These are phyloP conservation scores for Adansonia gregorii DNA, from an alignment of 441 rosid genomes.

Conservation along the genomic window DNA sequence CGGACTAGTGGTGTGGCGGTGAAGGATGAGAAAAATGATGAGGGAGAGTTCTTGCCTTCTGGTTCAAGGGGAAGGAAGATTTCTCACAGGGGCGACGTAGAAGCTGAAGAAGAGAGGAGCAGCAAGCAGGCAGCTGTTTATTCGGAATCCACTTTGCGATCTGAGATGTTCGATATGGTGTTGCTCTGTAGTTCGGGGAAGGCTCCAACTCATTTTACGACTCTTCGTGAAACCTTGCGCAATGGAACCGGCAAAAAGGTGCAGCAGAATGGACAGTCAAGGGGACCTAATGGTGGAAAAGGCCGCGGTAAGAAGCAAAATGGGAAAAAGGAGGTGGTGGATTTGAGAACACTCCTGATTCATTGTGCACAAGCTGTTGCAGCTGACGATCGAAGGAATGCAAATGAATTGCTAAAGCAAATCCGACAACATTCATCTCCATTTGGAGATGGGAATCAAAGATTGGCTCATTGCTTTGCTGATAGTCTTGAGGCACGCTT, in stretches of 20 bases:
- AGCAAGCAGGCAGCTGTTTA: constrained; percentile 59
- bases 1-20: too few relatives aligned
- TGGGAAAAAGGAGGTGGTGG: constrained; percentile 53
- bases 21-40: constrained; percentile 31
- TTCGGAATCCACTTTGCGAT: constrained; percentile 45
- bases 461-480: constrained; percentile 65
- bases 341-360: constrained; percentile 61
- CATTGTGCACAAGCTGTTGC: constrained; percentile 70
- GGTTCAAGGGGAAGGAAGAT: constrained; percentile 44
- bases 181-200: constrained; percentile 55
- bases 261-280: constrained; percentile 31
- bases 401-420: constrained; percentile 53
- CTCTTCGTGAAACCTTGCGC: constrained; percentile 49
- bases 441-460: constrained; percentile 67
- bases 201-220: constrained; percentile 36
- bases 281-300: constrained; percentile 42
- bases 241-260: constrained; percentile 9
- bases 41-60: constrained; percentile 22
- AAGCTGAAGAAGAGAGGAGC: constrained; percentile 56
- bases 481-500: constrained; percentile 65
- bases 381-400: constrained; percentile 50
- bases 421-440: constrained; percentile 62
- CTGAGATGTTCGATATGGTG: constrained; percentile 56
- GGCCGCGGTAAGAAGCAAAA: constrained; percentile 45
- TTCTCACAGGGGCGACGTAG: constrained; percentile 39